Evolutionary conservation across 164 flowering plant species (phyloP).

Genomic region (Saururus chinensis): DNA sequence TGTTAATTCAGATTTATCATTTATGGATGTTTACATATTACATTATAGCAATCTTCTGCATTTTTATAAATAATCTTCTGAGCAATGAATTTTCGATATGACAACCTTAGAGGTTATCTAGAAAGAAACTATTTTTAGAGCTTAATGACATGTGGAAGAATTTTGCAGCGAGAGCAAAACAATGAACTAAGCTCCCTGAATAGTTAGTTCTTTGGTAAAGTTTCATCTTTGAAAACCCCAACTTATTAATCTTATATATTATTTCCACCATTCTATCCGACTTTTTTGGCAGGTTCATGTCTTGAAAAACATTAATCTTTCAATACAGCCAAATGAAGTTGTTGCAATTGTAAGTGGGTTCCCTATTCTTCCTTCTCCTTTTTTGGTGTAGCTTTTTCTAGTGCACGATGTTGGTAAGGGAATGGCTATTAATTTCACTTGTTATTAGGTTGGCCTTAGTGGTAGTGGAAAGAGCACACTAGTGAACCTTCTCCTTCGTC

Average conservation of each 20-base stretch:
- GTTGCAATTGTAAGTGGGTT: conserved; percentile 71
- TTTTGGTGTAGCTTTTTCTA: background rate
- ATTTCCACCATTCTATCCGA: background rate
- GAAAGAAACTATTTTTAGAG: too few species aligned
- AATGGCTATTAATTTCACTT: background rate
- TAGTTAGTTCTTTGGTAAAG: background rate
- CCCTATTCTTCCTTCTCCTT: background rate
- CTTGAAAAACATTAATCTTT: conserved; percentile 44
- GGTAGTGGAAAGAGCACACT: conserved; percentile 96
- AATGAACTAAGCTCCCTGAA: too few species aligned
- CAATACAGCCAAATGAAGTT: conserved; percentile 69
- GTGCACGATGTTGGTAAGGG: background rate
- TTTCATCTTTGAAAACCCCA: background rate
- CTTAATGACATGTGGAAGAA: too few species aligned
- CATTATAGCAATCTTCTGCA: too few species aligned
- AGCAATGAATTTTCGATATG: too few species aligned
- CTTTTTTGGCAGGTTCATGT: conserved; percentile 50
- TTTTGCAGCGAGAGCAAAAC: too few species aligned
- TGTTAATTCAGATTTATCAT: too few species aligned
- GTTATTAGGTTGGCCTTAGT: conserved; percentile 82
- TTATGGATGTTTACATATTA: too few species aligned
- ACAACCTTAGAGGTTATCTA: too few species aligned
- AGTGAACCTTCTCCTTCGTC: conserved; percentile 80
- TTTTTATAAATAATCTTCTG: too few species aligned
- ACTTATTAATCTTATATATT: background rate